These are phyloP conservation scores for Naumovozyma baii DNA, from an alignment of 805 yeast species.

Conservation along the genomic window DNA sequence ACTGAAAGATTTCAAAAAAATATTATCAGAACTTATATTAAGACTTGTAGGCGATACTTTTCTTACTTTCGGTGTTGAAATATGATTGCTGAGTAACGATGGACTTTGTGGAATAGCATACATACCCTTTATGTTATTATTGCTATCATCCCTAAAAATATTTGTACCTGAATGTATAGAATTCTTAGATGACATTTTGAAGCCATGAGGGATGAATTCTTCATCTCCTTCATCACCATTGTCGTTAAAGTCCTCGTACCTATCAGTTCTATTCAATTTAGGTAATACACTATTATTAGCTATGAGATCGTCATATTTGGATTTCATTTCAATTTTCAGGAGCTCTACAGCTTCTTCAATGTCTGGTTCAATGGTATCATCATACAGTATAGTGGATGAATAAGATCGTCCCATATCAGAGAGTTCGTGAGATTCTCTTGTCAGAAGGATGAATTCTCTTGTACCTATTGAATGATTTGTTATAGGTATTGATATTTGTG, in stretches of 20 bases:
- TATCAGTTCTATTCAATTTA: neutral
- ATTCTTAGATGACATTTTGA: neutral
- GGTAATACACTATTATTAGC: neutral
- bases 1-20: neutral
- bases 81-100: neutral
- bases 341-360: slow-evolving; percentile 22
- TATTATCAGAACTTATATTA: neutral
- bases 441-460: too few species aligned
- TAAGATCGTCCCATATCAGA: neutral
- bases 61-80: neutral
- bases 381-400: slow-evolving; percentile 3
- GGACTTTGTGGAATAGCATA: neutral
- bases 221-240: neutral
- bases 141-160: too few species aligned
- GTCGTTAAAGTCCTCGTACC: neutral
- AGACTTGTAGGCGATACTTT: neutral
- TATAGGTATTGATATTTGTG: too few species aligned
- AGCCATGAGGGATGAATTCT: neutral
- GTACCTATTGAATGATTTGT: too few species aligned
- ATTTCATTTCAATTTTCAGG: slow-evolving; percentile 13
- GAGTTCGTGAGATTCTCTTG: neutral
- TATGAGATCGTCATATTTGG: too few species aligned
- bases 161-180: neutral
- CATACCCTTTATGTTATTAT: neutral
- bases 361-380: slow-evolving; percentile 13